These are phyloP conservation scores for Leccinum griseonigrum DNA, from an alignment of 1,284 basidiomycete species.

Conservation along the genomic window DNA sequence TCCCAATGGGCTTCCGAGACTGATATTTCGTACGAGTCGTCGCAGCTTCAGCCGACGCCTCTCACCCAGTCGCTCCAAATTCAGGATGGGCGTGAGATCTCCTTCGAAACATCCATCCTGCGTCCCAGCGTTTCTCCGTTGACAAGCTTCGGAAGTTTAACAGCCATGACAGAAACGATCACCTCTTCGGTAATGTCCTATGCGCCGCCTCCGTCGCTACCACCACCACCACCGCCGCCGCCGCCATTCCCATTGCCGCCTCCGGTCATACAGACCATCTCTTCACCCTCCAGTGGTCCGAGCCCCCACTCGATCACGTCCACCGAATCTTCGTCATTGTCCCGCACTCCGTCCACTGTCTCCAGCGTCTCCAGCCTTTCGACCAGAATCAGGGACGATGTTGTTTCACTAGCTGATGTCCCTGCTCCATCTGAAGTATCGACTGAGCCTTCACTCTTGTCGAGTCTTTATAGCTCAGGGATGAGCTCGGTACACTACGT, in stretches of 20 bases:
- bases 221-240: not conserved
- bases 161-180: slow-evolving; percentile 39
- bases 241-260: slow-evolving; percentile 4
- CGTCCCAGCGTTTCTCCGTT: slow-evolving; percentile 46
- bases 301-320: slow-evolving; percentile 26
- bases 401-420: slow-evolving; percentile 29
- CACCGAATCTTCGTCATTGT: slow-evolving; percentile 36
- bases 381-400: slow-evolving; percentile 34
- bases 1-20: slow-evolving; percentile 55
- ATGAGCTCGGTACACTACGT: slow-evolving; percentile 32
- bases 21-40: slow-evolving; percentile 67
- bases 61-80: slow-evolving; percentile 56
- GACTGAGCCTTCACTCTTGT: slow-evolving; percentile 58
- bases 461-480: slow-evolving; percentile 28
- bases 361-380: slow-evolving; percentile 41
- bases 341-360: slow-evolving; percentile 36
- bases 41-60: slow-evolving; percentile 63
- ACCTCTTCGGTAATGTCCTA: slow-evolving; percentile 23
- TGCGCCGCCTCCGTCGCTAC: not conserved
- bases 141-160: slow-evolving; percentile 34
- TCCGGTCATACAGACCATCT: slow-evolving; percentile 11
- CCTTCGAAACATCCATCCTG: slow-evolving; percentile 59
- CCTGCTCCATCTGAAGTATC: slow-evolving; percentile 32
- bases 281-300: slow-evolving; percentile 32
- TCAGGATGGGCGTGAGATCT: slow-evolving; percentile 56